Percentiles rank a stretch among this genome's conserved stretches.
Conservation (phyloP, 2,329 filamentous ascomycete species). For the Raffaelea ambrosiae region DNA sequence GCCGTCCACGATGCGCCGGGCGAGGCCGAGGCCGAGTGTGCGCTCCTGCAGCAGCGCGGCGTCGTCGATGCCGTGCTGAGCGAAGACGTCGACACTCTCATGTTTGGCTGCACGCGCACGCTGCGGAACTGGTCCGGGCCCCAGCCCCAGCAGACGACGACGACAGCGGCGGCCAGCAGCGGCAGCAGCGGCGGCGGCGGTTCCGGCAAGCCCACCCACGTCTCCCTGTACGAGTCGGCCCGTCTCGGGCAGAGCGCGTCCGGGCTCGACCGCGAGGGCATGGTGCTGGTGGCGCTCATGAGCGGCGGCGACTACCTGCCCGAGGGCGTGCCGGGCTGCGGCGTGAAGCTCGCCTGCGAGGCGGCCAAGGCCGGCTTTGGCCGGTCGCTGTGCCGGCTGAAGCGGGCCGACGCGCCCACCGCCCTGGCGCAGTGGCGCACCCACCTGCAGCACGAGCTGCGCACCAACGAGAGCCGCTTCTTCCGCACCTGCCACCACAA, state of each 20-base stretch:
- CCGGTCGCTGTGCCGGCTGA: conserved; percentile 59
- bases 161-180: conserved; percentile 41
- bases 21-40: conserved; percentile 94
- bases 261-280: conserved; percentile 72
- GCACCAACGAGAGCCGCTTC: conserved; percentile 72
- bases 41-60: conserved; percentile 69
- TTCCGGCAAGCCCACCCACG: conserved; percentile 64
- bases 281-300: conserved; percentile 91
- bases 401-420: conserved; percentile 42
- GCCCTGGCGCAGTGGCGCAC: conserved; percentile 64
- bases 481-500: conserved; percentile 71
- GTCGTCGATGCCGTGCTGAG: conserved; percentile 90
- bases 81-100: conserved; percentile 93
- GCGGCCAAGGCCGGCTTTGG: conserved; percentile 87
- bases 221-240: conserved; percentile 67
- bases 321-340: conserved; percentile 79
- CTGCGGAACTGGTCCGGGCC: conserved; percentile 67
- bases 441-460: conserved; percentile 63
- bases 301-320: conserved; percentile 93
- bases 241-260: conserved; percentile 32
- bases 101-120: conserved; percentile 82
- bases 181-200: conserved; percentile 45
- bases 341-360: conserved; percentile 80
- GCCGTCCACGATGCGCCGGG: conserved; percentile 79
- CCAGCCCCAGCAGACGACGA: too few species aligned